Conservation (phyloP, 306 rosid genomes). For the Malus domestica region ASM211411v1 NC_041792.1:22417907-22418406, state of each 20-base stretch:
- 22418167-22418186: constrained; percentile 57
- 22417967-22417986: constrained; percentile 8
- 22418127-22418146: constrained; percentile 67
- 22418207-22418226: constrained; percentile 74
- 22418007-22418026: background rate
- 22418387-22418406: background rate
- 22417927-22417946: constrained; percentile 62
- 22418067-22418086: background rate
- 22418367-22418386: background rate
- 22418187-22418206: constrained; percentile 86
- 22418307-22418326: background rate
- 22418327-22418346: background rate
- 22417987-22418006: background rate
- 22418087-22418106: background rate
- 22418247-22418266: constrained; percentile 62
- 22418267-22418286: constrained; percentile 10
- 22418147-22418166: constrained; percentile 68
- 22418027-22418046: background rate
- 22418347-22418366: background rate
- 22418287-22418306: background rate
- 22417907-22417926: constrained; percentile 66
- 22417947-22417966: constrained; percentile 49
- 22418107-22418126: constrained; percentile 63
- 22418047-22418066: background rate
- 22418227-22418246: constrained; percentile 67